Conservation (phyloP, 306 rosid species). For the Vachellia collinsii region DNA sequence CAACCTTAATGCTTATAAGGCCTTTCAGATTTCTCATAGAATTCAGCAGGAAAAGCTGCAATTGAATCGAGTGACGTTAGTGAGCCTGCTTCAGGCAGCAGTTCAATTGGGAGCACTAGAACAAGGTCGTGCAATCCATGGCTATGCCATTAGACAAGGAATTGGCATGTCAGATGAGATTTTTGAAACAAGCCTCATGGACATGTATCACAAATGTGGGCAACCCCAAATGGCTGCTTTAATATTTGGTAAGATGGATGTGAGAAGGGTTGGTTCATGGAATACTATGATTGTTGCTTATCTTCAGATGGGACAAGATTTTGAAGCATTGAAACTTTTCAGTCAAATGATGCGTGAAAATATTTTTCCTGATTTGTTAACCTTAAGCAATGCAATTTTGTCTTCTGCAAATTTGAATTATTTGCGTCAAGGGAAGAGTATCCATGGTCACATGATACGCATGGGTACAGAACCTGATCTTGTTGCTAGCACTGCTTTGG, state of each 20-base stretch:
- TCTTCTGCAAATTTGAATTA: constrained; percentile 45
- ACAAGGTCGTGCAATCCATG: constrained; percentile 53
- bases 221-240: constrained; percentile 38
- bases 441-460: constrained; percentile 51
- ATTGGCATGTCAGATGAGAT: constrained; percentile 54
- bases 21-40: constrained; percentile 38
- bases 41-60: constrained; percentile 46
- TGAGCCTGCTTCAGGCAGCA: constrained; percentile 51
- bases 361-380: constrained; percentile 53
- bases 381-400: constrained; percentile 52
- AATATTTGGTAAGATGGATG: constrained; percentile 47
- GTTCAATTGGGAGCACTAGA: constrained; percentile 31
- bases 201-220: constrained; percentile 59
- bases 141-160: constrained; percentile 52
- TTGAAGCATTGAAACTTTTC: constrained; percentile 44
- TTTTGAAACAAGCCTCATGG: constrained; percentile 55
- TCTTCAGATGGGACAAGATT: constrained; percentile 45
- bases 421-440: constrained; percentile 51
- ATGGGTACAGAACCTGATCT: constrained; percentile 44
- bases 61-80: constrained; percentile 57
- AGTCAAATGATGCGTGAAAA: constrained; percentile 41
- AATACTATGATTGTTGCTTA: constrained; percentile 45
- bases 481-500: constrained; percentile 53
- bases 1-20: constrained; percentile 27
- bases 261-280: constrained; percentile 47